Evolutionary conservation across 1,284 basidiomycete species (phyloP).

Genomic region (Ustilago lituana): DNA sequence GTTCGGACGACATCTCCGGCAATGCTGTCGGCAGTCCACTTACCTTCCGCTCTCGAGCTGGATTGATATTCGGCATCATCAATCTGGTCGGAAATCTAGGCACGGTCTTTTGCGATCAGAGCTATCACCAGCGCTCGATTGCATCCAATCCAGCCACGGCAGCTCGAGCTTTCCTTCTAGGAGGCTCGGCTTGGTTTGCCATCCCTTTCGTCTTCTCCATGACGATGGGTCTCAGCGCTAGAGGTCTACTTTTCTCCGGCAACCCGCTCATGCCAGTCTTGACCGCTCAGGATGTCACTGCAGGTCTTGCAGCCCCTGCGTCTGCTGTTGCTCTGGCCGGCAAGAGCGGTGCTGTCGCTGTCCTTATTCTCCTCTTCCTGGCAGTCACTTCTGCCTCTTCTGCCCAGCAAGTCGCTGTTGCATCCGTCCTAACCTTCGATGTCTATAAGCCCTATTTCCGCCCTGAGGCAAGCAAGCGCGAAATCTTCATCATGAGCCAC

Average conservation of each 20-base stretch:
- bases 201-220: conserved; percentile 74
- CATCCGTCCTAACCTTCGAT: conserved; percentile 71
- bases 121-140: conserved; percentile 80
- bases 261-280: conserved; percentile 53
- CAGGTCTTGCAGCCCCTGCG: conserved; percentile 63
- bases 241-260: conserved; percentile 68
- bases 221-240: conserved; percentile 72
- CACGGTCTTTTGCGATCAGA: conserved; percentile 76
- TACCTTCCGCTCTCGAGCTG: conserved; percentile 82
- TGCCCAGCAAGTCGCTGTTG: conserved; percentile 86
- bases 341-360: conserved; percentile 76
- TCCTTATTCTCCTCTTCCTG: conserved; percentile 77
- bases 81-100: conserved; percentile 71
- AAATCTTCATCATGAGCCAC: conserved; percentile 75
- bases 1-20: conserved; percentile 70
- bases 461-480: conserved; percentile 73
- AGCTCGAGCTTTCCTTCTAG: conserved; percentile 86
- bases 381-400: conserved; percentile 81
- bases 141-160: conserved; percentile 82
- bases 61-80: conserved; percentile 87
- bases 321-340: conserved; percentile 78
- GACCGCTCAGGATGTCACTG: conserved; percentile 48
- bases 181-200: conserved; percentile 80
- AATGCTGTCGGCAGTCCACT: conserved; percentile 76
- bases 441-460: conserved; percentile 77